Base-by-base conservation (phyloP, 768 basidiomycete species). In the Leucosporidium yakuticum region DNA sequence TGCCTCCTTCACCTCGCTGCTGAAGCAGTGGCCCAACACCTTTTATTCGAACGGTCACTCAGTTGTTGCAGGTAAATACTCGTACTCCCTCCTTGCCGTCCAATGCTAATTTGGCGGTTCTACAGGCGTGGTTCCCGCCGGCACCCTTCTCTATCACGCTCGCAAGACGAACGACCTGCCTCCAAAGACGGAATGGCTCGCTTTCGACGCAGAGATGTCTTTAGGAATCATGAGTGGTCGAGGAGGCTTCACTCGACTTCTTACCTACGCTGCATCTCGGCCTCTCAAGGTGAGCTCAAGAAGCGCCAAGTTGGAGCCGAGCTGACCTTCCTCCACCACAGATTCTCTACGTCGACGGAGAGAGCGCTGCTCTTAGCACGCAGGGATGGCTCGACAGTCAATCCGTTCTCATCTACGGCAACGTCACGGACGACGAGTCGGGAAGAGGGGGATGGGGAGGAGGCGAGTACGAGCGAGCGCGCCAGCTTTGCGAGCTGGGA, bases 131-230 rank as follows among this genome's bases (percentile, higher is more conserved):
- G 32, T 77, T 14, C 65, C 72, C 14, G 68, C 73, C 11, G 69
- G 62, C 58, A 74, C 76, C 12, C 50, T 74, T 2, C 69, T 77
- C 4, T 77, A 77, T 53, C 76, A 77, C 70, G 77, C 72, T 20
- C 69, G 75, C 25, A 57, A 61, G 74, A 73, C 29, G 21, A 53
- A 19, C 29, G 48, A n/a, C 54, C 23, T 53, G 4, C 51, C 51
- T 4, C 51, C 51, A n/a, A 53, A n/a, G 19, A 21, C 51, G 14
- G 77, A 77, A 65, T 77, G 75, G 76, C 69, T 77, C 6, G 75
- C 77, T 4, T 77, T 73, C 60, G 76, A 77, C 49, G 54, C 70
- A 1, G 74, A 76, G 63, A 77, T 77, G 76, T 63, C 60, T 15
- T 69, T 65, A 27, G 76, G 67, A 20, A 75, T 77, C 54, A 76